phyloP scores from a whole-genome alignment of 352 stramenopile species.

The Globisporangium carolinianum region DNA sequence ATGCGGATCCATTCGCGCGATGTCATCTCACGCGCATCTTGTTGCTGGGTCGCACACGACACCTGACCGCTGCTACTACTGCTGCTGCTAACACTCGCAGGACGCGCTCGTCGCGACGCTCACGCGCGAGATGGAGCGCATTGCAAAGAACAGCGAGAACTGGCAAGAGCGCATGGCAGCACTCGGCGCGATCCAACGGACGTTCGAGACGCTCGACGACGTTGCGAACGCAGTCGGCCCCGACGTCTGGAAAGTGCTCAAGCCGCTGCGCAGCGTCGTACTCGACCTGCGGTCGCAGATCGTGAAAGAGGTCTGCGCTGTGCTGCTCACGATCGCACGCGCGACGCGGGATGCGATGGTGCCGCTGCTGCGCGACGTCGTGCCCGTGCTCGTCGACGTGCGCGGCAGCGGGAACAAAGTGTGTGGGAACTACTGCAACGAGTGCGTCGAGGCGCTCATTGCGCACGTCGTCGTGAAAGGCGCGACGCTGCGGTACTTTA shows the following conservation, averaged over 20 bases:
- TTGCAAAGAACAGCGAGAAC: constrained; percentile 71
- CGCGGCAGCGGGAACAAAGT: constrained; percentile 80
- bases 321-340: constrained; percentile 53
- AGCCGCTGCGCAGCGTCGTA: constrained; percentile 65
- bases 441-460: constrained; percentile 67
- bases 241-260: constrained; percentile 68
- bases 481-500: constrained; percentile 61
- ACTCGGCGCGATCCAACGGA: constrained; percentile 53
- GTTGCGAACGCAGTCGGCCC: constrained; percentile 29
- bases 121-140: constrained; percentile 67
- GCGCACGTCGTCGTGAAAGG: constrained; percentile 67
- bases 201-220: constrained; percentile 55
- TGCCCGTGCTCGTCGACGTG: constrained; percentile 72
- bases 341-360: constrained; percentile 76
- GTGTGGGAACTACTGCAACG: constrained; percentile 69
- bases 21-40: no score
- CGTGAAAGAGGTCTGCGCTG: constrained; percentile 72
- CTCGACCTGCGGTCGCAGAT: constrained; percentile 81
- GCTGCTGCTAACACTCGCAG: constrained; percentile 5
- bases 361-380: constrained; percentile 62
- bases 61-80: not conserved
- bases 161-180: constrained; percentile 73
- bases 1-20: no score
- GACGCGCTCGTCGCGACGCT: constrained; percentile 29
- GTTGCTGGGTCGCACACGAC: no score